Percentiles rank a stretch among this genome's conserved stretches.
These are phyloP conservation scores for Naganishia sp. DNA, from an alignment of 1,284 basidiomycete species.

Conservation along the genomic window DNA sequence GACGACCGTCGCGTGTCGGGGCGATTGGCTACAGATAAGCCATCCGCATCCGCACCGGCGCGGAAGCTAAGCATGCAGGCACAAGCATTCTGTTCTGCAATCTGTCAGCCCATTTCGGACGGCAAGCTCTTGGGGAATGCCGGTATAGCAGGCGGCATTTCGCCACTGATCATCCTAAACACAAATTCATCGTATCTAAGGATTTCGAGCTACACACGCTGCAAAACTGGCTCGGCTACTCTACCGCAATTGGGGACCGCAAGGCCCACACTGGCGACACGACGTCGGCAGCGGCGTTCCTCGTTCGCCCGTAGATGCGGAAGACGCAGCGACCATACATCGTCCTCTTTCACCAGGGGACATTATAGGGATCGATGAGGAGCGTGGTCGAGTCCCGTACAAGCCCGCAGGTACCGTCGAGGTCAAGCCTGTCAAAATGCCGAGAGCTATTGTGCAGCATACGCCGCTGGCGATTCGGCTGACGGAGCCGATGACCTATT, in stretches of 20 bases:
- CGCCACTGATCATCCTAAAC: background rate
- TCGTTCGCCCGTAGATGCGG: conserved; percentile 13
- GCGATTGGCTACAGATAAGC: conserved; percentile 23
- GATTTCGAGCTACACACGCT: background rate
- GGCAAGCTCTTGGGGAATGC: background rate
- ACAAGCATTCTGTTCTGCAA: too few species aligned
- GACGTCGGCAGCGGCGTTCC: conserved; percentile 21
- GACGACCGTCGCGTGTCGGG: conserved; percentile 2
- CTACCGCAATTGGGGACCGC: conserved; percentile 25
- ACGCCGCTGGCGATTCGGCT: conserved; percentile 65
- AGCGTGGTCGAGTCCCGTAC: conserved; percentile 5
- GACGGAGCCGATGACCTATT: conserved; percentile 78
- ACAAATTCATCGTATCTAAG: too few species aligned
- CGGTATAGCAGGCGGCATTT: background rate
- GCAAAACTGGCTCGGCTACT: conserved; percentile 26
- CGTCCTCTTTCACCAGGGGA: background rate
- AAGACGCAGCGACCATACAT: background rate
- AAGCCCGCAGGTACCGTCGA: conserved; percentile 18
- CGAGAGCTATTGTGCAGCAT: conserved; percentile 23
- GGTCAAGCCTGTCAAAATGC: conserved; percentile 24
- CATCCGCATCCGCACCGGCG: background rate
- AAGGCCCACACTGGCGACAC: conserved; percentile 27
- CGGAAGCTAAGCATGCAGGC: background rate
- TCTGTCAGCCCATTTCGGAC: background rate
- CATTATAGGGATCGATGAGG: conserved; percentile 1